Base-by-base conservation (phyloP, 140 eudicot genomes). In the Erigeron philadelphicus region DNA sequence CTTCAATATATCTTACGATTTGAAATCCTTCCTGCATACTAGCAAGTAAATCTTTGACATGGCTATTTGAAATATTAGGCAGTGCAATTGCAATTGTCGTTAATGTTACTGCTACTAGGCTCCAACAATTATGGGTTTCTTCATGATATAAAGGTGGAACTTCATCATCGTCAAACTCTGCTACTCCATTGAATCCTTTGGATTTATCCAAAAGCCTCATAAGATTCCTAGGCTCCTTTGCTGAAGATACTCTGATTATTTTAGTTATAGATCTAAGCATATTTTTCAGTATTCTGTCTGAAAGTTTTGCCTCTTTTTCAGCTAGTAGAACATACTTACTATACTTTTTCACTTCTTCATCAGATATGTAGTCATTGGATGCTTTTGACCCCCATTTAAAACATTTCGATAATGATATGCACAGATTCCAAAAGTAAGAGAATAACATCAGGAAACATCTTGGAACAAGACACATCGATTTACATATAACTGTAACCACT, bases 151-250 rank as follows among this genome's bases (percentile, higher is more conserved):
- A 41, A 40, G 52, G 73, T 7, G 54, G 54, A 42, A 68, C 64
- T 19, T 68, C 53, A 3, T 53, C 19, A 35, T 57, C 64, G 43
- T 83, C 85, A 16, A 83, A 80, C 58, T 70, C 72, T 8, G 15
- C 52, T 13, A 83, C 81, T 8, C 81, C 83, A 5, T 62, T 61
- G 42, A 74, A 84, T 19, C 68, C 79, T 35, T 44, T 60, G 50
- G 66, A 64, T 61, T 70, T 74, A 71, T 68, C 73, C 6, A 83
- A 7, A 50, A 80, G 68, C 43, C 55, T 62, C 43, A 77, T 4
- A 43, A 84, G 79, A 17, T 80, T 49, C 10, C 16, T 74, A 47
- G 88, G 83, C 10, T 53, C 41, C n/a, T 68, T 54, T 41, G 41
- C 7, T 54, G 17, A 42, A 7, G 54, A 68, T 1, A 3, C 19